Base-by-base conservation (phyloP, 2,329 filamentous ascomycete species). In the Aschersonia sp. region DNA sequence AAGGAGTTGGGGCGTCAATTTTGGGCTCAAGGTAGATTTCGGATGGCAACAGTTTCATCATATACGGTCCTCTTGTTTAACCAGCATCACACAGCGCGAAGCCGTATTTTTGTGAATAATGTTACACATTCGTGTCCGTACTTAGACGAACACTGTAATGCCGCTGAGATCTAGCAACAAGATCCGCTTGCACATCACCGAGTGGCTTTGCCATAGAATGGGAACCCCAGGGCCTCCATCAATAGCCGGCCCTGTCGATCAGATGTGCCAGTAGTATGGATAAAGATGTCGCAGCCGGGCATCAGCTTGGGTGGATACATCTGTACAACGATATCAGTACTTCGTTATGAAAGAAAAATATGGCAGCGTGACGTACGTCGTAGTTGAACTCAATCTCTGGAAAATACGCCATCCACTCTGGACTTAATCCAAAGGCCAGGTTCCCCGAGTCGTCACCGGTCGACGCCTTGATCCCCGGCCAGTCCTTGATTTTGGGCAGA, bases 351-450 rank as follows among this genome's bases (percentile, higher is more conserved):
- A 30, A 5, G 30, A 32, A 49, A 47, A 6, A 5, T 76, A 22
- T 22, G 22, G 22, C 3, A 22, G 22, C 22, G 4, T 22, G 22
- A 22, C 85, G 75, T 68, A 94, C 87, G 67, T 94, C 87, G 61
- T 92, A 95, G 70, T 95, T 96, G 57, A 87, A 79, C 66, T 96
- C 89, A 43, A 98, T 78, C 69, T 98, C 92, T 0, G 92, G 92
- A 68, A 97, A 98, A 54, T 86, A 70, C 46, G 83, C 79, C 57
- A 95, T 79, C 55, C 84, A 79, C 50, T 87, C 81, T 5, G 82
- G 73, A 11, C 74, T 75, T 57, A 98, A 72, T 55, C 92, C 92
- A 63, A 89, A 90, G 8, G 74, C 75, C 55, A 98, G 75, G 64
- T 97, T 96, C 39, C 92, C 92, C 52, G 83, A 83, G 59, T 80